Evolutionary conservation across 1,284 basidiomycete genomes (phyloP), one percentile per base, ranked within the genome.

Genomic region (Singerocomus inundabilis): DNA sequence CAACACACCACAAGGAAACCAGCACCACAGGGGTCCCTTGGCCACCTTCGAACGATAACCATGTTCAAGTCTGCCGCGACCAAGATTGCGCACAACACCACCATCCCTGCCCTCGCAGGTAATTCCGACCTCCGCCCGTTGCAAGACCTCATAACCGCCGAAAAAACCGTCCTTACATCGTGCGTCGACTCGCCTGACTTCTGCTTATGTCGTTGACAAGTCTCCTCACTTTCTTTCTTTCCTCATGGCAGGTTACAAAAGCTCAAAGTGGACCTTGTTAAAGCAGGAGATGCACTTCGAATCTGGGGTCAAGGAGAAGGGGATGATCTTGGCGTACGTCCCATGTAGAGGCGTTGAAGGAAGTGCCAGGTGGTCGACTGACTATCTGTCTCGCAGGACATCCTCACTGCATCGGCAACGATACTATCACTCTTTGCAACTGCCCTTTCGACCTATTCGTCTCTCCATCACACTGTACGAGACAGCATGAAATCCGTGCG

Each of bases 71-170:
- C 75, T 25, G 85, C 84, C 38, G 84, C 85, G 53, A 82, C 82
- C 25, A 88, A 84, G 69, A 80, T 93, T 62, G 91, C 91, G 3
- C 91, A 93, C 67, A 93, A 91, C 61, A 83, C 90, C 1, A 91
- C 85, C 3, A 71, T 93, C 13, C 85, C 91, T 25, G 76, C 82
- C 0, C 71, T 94, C 4, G 82, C 76, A 11, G 91, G 88, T 0
- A 94, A 93, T 66, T 84, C 85, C 61, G 93, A 96, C 66, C 71
- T 94, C 13, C 75, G 87, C 29, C 79, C 84, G 0, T 73, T 97
- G 5, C 93, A 97, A 66, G 92, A 94, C 61, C 76, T 96, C 55
- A 98, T 98, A 55, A 87, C 82, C 3, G 79, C 88, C 1, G 94
- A 98, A 71, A 98, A 98, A 73, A 72, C 78, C 5, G 87, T 95